A percentile compares a stretch with the other conserved stretches of the same genome.
Evolutionary conservation across 345 rosid species (phyloP).

Genomic region (Melaleuca alternifolia): DNA sequence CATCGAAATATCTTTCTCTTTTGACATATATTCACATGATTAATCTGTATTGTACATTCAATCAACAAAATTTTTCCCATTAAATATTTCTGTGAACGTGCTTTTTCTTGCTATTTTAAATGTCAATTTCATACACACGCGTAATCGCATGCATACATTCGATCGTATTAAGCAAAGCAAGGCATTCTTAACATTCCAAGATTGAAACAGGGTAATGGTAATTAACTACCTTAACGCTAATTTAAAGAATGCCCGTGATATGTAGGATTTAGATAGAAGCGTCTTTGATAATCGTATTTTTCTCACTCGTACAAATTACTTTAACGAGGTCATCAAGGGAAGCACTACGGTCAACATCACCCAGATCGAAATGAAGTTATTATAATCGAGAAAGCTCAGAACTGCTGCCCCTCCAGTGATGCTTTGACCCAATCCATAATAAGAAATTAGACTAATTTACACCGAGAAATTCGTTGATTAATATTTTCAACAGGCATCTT

Average conservation of each 20-base stretch:
- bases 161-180: not conserved
- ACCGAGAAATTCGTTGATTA: not conserved
- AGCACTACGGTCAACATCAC: not conserved
- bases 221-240: not conserved
- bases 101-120: not conserved
- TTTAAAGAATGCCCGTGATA: not conserved
- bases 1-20: not conserved
- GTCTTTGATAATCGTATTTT: not conserved
- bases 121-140: not conserved
- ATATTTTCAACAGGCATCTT: not conserved
- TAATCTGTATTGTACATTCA: not conserved
- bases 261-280: not conserved
- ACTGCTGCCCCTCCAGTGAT: not conserved
- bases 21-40: not conserved
- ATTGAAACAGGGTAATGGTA: not conserved
- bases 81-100: not conserved
- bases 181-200: not conserved
- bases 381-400: not conserved
- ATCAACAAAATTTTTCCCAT: not conserved
- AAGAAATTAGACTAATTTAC: not conserved
- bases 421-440: not conserved
- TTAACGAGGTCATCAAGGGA: not conserved
- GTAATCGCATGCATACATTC: not conserved
- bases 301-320: not conserved
- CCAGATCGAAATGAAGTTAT: not conserved